Percentiles rank a stretch among this genome's conserved stretches.
phyloP scores from a whole-genome alignment of 441 rosid species.

The Francoa sonchifolia region DNA sequence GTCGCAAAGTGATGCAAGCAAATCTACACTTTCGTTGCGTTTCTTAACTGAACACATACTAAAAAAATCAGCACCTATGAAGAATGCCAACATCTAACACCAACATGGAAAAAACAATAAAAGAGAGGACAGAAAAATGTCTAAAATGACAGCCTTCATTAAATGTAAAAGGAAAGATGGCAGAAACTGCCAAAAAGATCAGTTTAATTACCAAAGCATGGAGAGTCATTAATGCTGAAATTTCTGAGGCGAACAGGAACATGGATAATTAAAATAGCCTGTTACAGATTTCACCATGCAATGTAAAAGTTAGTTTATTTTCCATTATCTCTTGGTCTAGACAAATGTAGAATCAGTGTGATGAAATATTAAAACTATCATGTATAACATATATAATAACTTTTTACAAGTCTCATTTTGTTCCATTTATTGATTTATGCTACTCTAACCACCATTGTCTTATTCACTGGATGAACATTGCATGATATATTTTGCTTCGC shows the following conservation, averaged over 20 bases:
- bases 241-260: slow-evolving; percentile 64
- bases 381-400: too few species aligned
- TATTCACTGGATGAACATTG: not conserved
- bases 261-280: slow-evolving; percentile 83
- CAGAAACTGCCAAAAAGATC: slow-evolving; percentile 4
- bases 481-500: not conserved
- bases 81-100: not conserved
- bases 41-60: slow-evolving; percentile 46
- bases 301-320: slow-evolving; percentile 1
- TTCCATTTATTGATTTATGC: too few species aligned
- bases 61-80: slow-evolving; percentile 5
- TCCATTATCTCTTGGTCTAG: not conserved
- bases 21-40: slow-evolving; percentile 57
- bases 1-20: slow-evolving; percentile 79
- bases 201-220: slow-evolving; percentile 59
- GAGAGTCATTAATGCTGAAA: slow-evolving; percentile 46
- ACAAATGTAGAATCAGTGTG: not conserved
- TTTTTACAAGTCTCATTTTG: too few species aligned
- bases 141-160: too few species aligned
- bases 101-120: slow-evolving; percentile 3
- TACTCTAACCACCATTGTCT: too few species aligned
- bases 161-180: too few species aligned
- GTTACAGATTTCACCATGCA: slow-evolving; percentile 16
- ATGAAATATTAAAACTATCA: not conserved
- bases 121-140: not conserved